Conservation (phyloP, 106 monocot genomes). For the Acorus gramineus region DNA sequence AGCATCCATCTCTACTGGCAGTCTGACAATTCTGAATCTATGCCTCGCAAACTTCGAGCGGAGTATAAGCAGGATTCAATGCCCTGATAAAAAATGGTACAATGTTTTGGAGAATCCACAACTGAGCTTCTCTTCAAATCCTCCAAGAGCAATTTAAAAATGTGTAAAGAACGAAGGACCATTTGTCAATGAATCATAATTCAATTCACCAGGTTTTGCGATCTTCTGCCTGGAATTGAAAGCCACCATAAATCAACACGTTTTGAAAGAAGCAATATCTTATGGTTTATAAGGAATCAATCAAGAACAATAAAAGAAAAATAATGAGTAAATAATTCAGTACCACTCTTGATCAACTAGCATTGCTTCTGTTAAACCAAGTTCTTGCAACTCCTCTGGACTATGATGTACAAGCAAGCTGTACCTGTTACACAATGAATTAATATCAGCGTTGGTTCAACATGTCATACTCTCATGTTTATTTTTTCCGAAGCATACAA, state of each 20-base stretch:
- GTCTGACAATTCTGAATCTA: too few species aligned
- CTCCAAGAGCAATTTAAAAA: conserved; percentile 4
- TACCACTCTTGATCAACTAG: conserved; percentile 89
- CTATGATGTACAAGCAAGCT: conserved; percentile 89
- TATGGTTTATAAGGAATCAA: not conserved
- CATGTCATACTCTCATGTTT: not conserved
- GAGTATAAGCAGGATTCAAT: too few species aligned
- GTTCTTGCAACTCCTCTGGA: conserved; percentile 47
- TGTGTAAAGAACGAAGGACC: conserved; percentile 51
- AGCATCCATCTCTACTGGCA: too few species aligned
- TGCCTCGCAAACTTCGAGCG: too few species aligned
- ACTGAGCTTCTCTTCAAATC: too few species aligned
- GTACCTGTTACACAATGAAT: conserved; percentile 35
- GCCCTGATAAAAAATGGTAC: too few species aligned
- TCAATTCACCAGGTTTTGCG: conserved; percentile 57
- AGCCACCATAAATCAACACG: not conserved
- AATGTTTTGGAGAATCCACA: too few species aligned
- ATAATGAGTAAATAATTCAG: not conserved
- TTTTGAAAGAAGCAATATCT: not conserved
- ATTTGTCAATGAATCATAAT: conserved; percentile 39
- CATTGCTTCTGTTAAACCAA: conserved; percentile 84
- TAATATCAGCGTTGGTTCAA: not conserved
- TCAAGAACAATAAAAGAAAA: not conserved
- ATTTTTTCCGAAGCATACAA: not conserved
- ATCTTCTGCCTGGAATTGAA: conserved; percentile 45